A percentile compares a stretch with the other conserved stretches of the same genome.
phyloP scores from a whole-genome alignment of 805 yeast species.

The Saccharomyces kudriavzevii region DNA sequence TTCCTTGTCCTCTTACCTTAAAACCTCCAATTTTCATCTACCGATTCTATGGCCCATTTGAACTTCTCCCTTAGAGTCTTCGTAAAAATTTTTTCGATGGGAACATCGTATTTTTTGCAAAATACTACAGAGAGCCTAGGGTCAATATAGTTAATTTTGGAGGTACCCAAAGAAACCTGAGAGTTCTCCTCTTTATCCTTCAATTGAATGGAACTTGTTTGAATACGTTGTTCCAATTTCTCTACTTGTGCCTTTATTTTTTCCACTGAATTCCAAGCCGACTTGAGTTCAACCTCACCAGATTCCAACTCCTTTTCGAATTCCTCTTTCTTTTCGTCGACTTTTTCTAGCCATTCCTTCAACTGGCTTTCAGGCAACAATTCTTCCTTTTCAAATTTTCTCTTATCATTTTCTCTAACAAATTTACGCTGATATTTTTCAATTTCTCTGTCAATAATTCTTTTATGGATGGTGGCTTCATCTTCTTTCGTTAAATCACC shows the following conservation, averaged over 20 bases:
- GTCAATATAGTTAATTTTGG: slow-evolving; percentile 90
- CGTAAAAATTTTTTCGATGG: slow-evolving; percentile 85
- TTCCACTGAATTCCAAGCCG: slow-evolving; percentile 46
- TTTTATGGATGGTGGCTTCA: slow-evolving; percentile 47
- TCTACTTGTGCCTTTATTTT: slow-evolving; percentile 66
- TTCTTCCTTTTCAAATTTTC: slow-evolving; percentile 48
- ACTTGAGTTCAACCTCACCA: slow-evolving; percentile 50
- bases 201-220: slow-evolving; percentile 61
- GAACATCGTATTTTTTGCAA: slow-evolving; percentile 76
- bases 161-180: slow-evolving; percentile 85
- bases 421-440: slow-evolving; percentile 61
- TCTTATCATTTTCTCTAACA: slow-evolving; percentile 69
- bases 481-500: slow-evolving; percentile 61
- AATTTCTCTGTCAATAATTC: slow-evolving; percentile 55
- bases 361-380: slow-evolving; percentile 47
- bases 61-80: slow-evolving; percentile 88
- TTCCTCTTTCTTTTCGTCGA: slow-evolving; percentile 42
- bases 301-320: slow-evolving; percentile 51
- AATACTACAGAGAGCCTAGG: slow-evolving; percentile 87
- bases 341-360: slow-evolving; percentile 48
- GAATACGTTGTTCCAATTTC: slow-evolving; percentile 61
- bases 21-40: slow-evolving; percentile 81
- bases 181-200: slow-evolving; percentile 93
- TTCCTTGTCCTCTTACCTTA: slow-evolving; percentile 24
- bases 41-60: slow-evolving; percentile 91